Conservation (phyloP, 1,284 basidiomycete species). For the Ceratobasidium sp. region DNA sequence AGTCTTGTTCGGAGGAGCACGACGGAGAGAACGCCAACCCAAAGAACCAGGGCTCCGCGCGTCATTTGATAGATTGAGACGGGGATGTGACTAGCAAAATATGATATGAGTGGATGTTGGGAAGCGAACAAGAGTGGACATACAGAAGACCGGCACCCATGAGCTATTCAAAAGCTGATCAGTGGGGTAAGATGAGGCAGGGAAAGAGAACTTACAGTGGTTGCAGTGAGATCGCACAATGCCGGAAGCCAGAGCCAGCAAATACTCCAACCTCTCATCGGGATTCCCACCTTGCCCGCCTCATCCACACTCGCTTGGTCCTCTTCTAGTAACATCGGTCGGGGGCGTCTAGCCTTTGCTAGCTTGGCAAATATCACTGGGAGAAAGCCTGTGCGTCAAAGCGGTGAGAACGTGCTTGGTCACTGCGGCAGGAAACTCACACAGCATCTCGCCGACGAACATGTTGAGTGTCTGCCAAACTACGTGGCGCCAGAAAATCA, state of each 20-base stretch:
- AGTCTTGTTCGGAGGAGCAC: conserved; percentile 72
- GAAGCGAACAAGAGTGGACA: conserved; percentile 32
- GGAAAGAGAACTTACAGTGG: conserved; percentile 59
- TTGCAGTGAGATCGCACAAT: conserved; percentile 83
- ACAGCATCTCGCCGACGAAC: conserved; percentile 94
- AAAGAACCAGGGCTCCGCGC: conserved; percentile 89
- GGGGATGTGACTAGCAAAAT: conserved; percentile 60
- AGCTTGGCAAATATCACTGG: conserved; percentile 78
- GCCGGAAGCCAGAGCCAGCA: conserved; percentile 85
- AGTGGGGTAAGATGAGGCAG: conserved; percentile 26
- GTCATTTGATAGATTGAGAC: conserved; percentile 99
- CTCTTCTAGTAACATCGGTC: conserved; percentile 47
- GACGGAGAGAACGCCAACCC: conserved; percentile 92
- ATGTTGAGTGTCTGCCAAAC: conserved; percentile 95
- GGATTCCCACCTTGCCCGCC: conserved; percentile 48
- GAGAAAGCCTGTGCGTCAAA: conserved; percentile 66
- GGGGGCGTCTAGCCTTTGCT: conserved; percentile 51
- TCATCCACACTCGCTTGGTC: conserved; percentile 41
- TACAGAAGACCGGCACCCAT: conserved; percentile 96
- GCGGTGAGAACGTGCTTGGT: conserved; percentile 44
- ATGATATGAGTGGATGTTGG: neutral
- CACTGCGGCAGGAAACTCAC: conserved; percentile 57
- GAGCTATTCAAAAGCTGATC: conserved; percentile 68
- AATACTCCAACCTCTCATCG: conserved; percentile 68
- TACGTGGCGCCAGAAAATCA: conserved; percentile 41